Conservation (phyloP, 2,329 filamentous ascomycete species). For the Colletotrichum spaethianum region DNA sequence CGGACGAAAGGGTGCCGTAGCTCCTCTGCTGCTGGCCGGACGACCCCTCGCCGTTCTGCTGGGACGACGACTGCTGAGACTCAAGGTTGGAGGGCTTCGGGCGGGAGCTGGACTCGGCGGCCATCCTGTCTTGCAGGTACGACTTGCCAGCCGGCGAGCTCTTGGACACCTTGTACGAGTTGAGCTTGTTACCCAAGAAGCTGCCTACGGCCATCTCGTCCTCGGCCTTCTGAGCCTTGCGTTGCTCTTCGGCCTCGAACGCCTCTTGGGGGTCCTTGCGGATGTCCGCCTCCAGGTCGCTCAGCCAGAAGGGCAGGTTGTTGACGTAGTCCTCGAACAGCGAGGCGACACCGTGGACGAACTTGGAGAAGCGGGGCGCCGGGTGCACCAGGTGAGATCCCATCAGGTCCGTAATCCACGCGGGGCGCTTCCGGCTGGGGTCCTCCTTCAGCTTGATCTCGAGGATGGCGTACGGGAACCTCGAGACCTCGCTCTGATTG, state of each 20-base stretch:
- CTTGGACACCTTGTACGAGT: constrained; percentile 71
- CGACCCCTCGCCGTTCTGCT: constrained; percentile 52
- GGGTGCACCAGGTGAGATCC: constrained; percentile 92
- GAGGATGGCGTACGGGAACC: constrained; percentile 91
- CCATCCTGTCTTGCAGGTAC: constrained; percentile 70
- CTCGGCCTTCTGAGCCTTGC: constrained; percentile 83
- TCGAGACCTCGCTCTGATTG: constrained; percentile 90
- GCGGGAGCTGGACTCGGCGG: constrained; percentile 58
- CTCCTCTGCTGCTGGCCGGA: constrained; percentile 44
- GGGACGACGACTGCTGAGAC: constrained; percentile 47
- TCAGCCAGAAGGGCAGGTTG: constrained; percentile 95
- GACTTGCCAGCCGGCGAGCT: constrained; percentile 80
- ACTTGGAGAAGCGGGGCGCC: constrained; percentile 94
- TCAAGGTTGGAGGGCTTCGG: constrained; percentile 44
- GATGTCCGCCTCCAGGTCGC: constrained; percentile 92
- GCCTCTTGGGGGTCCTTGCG: constrained; percentile 91
- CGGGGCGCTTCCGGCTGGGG: constrained; percentile 76
- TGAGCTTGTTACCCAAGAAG: constrained; percentile 76
- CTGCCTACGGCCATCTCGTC: constrained; percentile 93
- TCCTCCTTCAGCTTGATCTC: constrained; percentile 91
- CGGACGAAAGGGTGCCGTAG: constrained; percentile 74
- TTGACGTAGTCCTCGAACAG: constrained; percentile 98
- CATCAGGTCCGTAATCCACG: constrained; percentile 95
- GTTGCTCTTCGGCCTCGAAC: constrained; percentile 92
- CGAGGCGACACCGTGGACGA: constrained; percentile 91